Evolutionary conservation across 805 yeast genomes (phyloP).

Genomic region (Yarrowia yakushimensis): DNA sequence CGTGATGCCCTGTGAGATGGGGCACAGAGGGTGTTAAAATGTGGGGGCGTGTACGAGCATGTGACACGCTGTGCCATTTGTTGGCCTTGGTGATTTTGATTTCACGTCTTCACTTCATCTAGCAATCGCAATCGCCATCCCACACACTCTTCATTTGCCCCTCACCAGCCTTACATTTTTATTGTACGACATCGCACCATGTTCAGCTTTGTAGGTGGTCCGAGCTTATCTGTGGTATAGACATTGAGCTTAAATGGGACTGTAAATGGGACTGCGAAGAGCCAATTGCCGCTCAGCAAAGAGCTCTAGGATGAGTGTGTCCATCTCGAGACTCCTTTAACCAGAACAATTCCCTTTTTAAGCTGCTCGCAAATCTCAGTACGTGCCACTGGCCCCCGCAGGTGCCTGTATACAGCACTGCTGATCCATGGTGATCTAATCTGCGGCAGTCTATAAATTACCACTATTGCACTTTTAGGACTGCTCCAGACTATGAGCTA

Average conservation of each 20-base stretch:
- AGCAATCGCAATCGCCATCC: too few species aligned
- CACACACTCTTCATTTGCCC: too few species aligned
- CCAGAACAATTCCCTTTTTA: too few species aligned
- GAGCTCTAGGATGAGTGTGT: too few species aligned
- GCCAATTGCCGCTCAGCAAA: background rate
- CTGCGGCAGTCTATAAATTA: too few species aligned
- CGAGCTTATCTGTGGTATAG: background rate
- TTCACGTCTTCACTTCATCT: too few species aligned
- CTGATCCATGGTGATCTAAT: background rate
- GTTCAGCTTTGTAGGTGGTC: background rate
- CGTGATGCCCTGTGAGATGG: background rate
- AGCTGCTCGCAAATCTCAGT: background rate
- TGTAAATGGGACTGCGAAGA: background rate
- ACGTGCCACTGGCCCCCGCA: too few species aligned
- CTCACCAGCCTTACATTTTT: background rate
- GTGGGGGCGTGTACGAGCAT: background rate
- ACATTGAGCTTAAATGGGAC: background rate
- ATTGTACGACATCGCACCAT: background rate
- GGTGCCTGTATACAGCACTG: background rate
- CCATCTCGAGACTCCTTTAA: too few species aligned
- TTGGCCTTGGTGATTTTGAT: too few species aligned
- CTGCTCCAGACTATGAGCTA: too few species aligned
- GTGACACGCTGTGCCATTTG: too few species aligned
- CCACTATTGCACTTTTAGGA: too few species aligned
- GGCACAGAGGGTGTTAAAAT: background rate